These are phyloP conservation scores for Cinnamomum chago DNA, from an alignment of 164 flowering plant species.

Conservation along the genomic window DNA sequence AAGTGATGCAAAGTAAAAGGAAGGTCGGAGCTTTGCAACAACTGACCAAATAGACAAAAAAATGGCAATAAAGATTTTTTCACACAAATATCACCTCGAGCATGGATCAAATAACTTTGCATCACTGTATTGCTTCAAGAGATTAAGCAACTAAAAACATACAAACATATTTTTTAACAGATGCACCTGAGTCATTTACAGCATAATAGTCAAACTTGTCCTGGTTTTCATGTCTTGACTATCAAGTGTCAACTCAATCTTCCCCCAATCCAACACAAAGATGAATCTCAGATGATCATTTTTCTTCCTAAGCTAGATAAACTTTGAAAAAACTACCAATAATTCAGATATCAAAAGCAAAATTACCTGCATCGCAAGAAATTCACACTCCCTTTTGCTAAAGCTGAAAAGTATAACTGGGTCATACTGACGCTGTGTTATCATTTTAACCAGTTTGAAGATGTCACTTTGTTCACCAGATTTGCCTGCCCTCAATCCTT, in stretches of 20 bases:
- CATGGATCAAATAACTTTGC: neutral
- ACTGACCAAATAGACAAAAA: neutral
- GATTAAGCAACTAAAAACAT: neutral
- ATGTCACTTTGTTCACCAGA: conserved; percentile 92
- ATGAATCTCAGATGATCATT: neutral
- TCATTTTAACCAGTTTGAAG: conserved; percentile 97
- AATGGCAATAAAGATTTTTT: neutral
- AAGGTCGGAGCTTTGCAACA: neutral
- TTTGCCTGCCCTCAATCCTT: conserved; percentile 54
- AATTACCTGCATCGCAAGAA: conserved; percentile 95
- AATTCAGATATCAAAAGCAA: neutral
- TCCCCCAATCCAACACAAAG: neutral
- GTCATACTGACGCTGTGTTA: conserved; percentile 88
- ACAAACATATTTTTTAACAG: neutral
- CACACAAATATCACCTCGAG: neutral
- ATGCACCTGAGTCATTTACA: neutral
- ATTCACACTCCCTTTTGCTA: conserved; percentile 98
- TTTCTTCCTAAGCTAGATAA: neutral
- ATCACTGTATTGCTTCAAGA: neutral
- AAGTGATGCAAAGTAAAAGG: neutral
- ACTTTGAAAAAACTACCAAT: neutral
- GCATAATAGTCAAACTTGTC: neutral
- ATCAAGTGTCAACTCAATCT: neutral
- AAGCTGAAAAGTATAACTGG: conserved; percentile 97
- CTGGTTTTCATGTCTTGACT: neutral